Base-by-base conservation (phyloP, 352 stramenopile species). In the Globisporangium canariense region DNA sequence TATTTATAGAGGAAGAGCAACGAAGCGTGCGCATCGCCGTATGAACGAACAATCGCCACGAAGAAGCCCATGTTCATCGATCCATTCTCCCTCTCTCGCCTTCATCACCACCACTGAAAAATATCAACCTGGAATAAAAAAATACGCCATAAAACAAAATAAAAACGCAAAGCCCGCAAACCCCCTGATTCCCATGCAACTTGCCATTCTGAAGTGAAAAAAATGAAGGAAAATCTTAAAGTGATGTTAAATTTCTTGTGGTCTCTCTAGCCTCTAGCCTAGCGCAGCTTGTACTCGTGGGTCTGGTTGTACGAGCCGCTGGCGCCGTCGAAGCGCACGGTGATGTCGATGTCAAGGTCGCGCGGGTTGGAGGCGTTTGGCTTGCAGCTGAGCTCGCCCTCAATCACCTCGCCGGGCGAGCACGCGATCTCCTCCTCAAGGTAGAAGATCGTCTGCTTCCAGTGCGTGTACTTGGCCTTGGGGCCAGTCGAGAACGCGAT, bases 381-480 rank as follows among this genome's bases (percentile, higher is more conserved):
- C 57, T 85, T 89, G 77, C 85, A 96, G 20, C 75, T 82, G 50
- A 98, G 77, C 41, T 87, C 94, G 30, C 95, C 96, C 52, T 92
- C 86, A 49, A 98, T 91, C 30, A 88, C 68, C 59, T 98, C 94
- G 13, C 93, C 94, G 3, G 80, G 71, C 52, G 76, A 82, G 63
- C 92, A 93, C 22, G 84, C 83, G 28, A 98, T 71, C 52, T 95
- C 83, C 32, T 89, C 81, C 32, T 93, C 79, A 7, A 98, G 75
- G 73, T 98, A 99, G 67, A 99, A 98, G 18, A 99, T 90, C 14
- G 96, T 98, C 76, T 99, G 98, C 76, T 99, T 99, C 98, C 98
- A 99, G 82, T 99, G 98, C 50, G 98, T 99, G 77, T 99, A 98
- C 64, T 97, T 86, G 46, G 85, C 88, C 60, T 91, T 86, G 3